Evolutionary conservation across 106 monocot species (phyloP).

Genomic region (Gastrodia elata): DNA sequence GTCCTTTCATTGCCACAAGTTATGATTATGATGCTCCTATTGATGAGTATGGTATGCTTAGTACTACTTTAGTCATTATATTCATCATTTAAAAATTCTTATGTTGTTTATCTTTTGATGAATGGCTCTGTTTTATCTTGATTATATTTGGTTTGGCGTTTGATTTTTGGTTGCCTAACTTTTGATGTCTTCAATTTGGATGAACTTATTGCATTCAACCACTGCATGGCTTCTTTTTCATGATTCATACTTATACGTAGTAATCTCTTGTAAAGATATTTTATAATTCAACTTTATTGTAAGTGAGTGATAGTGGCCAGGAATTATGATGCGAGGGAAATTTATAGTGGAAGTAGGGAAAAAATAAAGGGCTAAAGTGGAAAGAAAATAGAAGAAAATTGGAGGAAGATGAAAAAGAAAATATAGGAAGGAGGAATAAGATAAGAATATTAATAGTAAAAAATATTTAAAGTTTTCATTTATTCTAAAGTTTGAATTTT

Average conservation of each 20-base stretch:
- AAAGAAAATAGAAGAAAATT: no score
- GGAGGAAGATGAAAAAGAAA: no score
- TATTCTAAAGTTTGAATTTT: no score
- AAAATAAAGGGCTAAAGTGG: no score
- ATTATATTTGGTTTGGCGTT: background rate
- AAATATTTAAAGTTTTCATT: no score
- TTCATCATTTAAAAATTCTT: background rate
- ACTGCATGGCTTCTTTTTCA: no score
- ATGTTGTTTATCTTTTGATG: background rate
- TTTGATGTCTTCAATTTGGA: background rate
- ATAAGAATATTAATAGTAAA: no score
- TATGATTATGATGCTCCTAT: conserved; percentile 99
- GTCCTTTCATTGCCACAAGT: conserved; percentile 93
- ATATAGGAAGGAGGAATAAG: no score
- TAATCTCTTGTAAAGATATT: background rate
- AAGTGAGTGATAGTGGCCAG: no score
- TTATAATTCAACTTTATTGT: background rate
- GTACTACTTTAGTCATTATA: background rate
- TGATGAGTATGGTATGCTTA: conserved; percentile 83
- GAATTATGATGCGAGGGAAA: no score
- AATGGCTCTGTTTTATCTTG: background rate
- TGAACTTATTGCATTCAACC: no score
- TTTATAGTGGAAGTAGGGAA: no score
- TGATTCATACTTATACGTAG: background rate
- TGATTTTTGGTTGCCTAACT: background rate